phyloP scores from a whole-genome alignment of 1,284 basidiomycete species.

The Cerioporus squamosus region DNA sequence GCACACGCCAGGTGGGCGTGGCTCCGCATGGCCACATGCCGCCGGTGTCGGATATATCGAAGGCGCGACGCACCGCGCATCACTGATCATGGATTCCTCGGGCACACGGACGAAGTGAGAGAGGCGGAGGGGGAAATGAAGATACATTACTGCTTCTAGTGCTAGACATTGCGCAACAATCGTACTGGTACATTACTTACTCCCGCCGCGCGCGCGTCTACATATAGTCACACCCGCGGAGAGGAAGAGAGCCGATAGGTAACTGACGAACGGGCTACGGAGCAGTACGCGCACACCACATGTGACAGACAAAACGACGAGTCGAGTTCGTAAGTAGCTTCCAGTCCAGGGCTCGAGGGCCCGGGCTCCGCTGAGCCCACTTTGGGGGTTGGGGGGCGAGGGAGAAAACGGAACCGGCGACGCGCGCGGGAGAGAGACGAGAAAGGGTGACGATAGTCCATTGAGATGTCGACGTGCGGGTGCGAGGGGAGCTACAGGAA shows the following conservation, averaged over 20 bases:
- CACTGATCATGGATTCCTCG: too few relatives aligned
- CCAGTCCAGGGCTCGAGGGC: too few relatives aligned
- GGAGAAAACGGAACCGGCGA: too few relatives aligned
- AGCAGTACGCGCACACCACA: background rate
- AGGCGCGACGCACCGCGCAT: too few relatives aligned
- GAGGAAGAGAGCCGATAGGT: constrained; percentile 15
- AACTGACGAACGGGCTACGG: background rate
- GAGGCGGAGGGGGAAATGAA: background rate
- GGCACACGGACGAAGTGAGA: background rate
- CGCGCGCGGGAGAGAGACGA: background rate
- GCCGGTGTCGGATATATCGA: too few relatives aligned
- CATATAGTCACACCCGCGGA: constrained; percentile 4
- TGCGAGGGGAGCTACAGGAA: background rate
- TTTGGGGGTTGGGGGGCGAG: too few relatives aligned
- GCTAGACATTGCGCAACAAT: constrained; percentile 10
- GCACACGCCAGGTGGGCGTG: too few relatives aligned
- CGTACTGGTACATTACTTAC: constrained; percentile 26
- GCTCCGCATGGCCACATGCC: too few relatives aligned
- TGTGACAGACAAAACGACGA: constrained; percentile 6
- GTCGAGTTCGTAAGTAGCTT: too few relatives aligned
- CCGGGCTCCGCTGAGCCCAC: too few relatives aligned
- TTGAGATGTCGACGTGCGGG: constrained; percentile 1
- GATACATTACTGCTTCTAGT: constrained; percentile 22
- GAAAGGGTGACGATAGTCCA: constrained; percentile 9
- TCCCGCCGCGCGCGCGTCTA: constrained; percentile 17